Evolutionary conservation across 1,139 yeast species (phyloP).

Genomic region (Trichomonascaceae sp.): DNA sequence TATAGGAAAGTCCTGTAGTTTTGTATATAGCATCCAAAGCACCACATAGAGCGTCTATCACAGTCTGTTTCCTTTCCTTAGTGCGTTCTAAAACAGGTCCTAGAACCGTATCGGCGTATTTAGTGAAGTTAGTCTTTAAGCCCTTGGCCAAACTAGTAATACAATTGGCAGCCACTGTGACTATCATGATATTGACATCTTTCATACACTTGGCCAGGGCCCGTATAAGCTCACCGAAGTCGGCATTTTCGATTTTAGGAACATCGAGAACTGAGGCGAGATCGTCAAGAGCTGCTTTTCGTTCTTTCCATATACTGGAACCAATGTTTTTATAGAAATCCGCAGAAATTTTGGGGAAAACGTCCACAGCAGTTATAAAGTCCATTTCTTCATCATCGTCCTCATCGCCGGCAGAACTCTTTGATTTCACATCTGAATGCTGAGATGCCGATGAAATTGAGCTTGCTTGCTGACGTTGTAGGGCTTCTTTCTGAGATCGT

Average conservation of each 20-base stretch:
- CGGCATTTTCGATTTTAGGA: conserved; percentile 52
- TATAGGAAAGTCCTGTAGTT: conserved; percentile 47
- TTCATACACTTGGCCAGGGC: conserved; percentile 67
- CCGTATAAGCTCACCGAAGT: conserved; percentile 57
- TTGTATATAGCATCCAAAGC: conserved; percentile 63
- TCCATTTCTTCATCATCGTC: conserved; percentile 47
- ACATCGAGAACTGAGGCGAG: conserved; percentile 46
- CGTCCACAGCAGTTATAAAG: conserved; percentile 51
- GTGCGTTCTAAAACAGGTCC: conserved; percentile 71
- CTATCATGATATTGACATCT: conserved; percentile 89
- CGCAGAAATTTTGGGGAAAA: conserved; percentile 58
- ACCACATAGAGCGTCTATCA: conserved; percentile 58
- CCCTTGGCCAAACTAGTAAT: conserved; percentile 62
- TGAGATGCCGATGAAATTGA: conserved; percentile 20
- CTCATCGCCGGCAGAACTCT: conserved; percentile 21
- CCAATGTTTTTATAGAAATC: conserved; percentile 51
- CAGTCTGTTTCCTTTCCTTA: conserved; percentile 80
- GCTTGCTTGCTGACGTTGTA: conserved; percentile 27
- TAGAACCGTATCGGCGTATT: conserved; percentile 50
- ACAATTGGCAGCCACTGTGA: conserved; percentile 70
- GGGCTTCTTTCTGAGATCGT: conserved; percentile 42
- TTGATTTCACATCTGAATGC: conserved; percentile 18
- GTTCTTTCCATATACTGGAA: conserved; percentile 82
- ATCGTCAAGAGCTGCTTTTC: conserved; percentile 80
- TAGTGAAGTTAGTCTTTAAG: conserved; percentile 48